Conservation (phyloP, 768 basidiomycete species). For the Scleroderma bovista region DNA sequence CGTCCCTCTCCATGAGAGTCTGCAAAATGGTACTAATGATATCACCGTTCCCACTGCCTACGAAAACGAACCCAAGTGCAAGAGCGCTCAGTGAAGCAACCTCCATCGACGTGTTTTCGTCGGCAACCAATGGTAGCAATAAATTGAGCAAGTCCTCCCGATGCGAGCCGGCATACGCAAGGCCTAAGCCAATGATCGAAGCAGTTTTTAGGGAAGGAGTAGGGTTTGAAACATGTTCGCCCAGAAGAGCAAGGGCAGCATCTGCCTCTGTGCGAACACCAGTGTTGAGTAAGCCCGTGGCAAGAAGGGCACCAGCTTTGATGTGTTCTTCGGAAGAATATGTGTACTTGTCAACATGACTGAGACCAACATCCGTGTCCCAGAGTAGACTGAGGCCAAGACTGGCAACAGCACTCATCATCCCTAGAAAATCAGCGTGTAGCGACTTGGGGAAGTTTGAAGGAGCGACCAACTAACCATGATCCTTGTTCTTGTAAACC, state of each 20-base stretch:
- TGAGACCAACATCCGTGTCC: conserved; percentile 93
- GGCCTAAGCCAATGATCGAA: conserved; percentile 87
- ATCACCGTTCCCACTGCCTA: conserved; percentile 93
- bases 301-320: conserved; percentile 95
- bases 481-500: conserved; percentile 99
- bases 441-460: background rate
- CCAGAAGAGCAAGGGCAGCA: conserved; percentile 83
- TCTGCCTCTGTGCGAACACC: conserved; percentile 91
- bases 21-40: conserved; percentile 86
- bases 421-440: conserved; percentile 45
- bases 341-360: conserved; percentile 95
- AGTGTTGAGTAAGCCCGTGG: conserved; percentile 88
- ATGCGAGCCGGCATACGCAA: conserved; percentile 93
- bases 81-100: conserved; percentile 81
- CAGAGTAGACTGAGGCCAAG: conserved; percentile 90
- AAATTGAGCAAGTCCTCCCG: conserved; percentile 76
- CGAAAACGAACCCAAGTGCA: conserved; percentile 91
- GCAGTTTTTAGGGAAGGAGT: conserved; percentile 78
- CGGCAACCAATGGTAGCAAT: conserved; percentile 77
- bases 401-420: conserved; percentile 95
- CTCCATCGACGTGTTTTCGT: conserved; percentile 83
- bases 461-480: conserved; percentile 50
- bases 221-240: conserved; percentile 85
- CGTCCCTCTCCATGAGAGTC: conserved; percentile 80
- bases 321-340: conserved; percentile 96